A percentile compares a stretch with the other conserved stretches of the same genome.
phyloP scores from a whole-genome alignment of 257 asterid genomes.

The Solanum chmielewskii region DNA sequence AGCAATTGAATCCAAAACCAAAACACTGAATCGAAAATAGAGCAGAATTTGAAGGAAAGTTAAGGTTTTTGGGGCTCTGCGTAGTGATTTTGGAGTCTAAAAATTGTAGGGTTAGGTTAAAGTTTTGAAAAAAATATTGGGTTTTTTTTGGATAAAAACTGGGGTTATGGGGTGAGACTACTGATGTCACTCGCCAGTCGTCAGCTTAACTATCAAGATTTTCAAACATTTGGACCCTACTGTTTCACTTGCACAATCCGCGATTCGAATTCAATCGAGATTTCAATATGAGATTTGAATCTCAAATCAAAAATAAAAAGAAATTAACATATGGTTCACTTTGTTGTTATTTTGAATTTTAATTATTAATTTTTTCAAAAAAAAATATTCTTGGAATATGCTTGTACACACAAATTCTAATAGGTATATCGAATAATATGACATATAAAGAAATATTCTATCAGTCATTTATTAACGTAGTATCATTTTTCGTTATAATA shows the following conservation, averaged over 20 bases:
- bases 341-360: not conserved
- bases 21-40: not conserved
- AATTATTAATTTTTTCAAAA: too few relatives aligned
- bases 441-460: too few relatives aligned
- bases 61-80: not conserved
- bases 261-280: fast-evolving
- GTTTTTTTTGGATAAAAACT: not conserved
- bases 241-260: too few relatives aligned
- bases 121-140: not conserved
- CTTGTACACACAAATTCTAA: not conserved
- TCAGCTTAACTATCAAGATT: not conserved
- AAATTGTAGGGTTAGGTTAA: not conserved
- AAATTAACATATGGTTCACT: not conserved
- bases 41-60: not conserved
- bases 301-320: fast-evolving
- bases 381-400: too few relatives aligned
- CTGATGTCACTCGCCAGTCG: not conserved
- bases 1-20: not conserved
- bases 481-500: too few relatives aligned
- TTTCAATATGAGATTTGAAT: fast-evolving
- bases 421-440: too few relatives aligned
- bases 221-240: not conserved
- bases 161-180: not conserved
- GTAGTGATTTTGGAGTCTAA: not conserved
- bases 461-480: too few relatives aligned